These are phyloP conservation scores for Sugiyamaella mastotermitis DNA, from an alignment of 805 yeast species.

Conservation along the genomic window DNA sequence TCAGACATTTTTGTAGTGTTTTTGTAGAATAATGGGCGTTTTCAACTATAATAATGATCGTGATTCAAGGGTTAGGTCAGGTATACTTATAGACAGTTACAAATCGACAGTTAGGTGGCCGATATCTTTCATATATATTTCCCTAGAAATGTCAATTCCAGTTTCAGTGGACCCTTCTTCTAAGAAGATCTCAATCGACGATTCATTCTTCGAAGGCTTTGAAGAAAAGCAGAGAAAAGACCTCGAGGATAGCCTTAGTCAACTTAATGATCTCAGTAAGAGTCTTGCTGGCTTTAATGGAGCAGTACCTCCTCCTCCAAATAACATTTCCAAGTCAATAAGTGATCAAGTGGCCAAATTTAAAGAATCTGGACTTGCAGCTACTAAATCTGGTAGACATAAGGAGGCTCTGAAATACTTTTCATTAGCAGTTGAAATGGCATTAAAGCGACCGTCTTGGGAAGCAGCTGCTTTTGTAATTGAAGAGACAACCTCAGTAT, in stretches of 20 bases:
- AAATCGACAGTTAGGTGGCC: too few relatives aligned
- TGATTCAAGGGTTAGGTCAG: too few relatives aligned
- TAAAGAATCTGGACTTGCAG: slow-evolving; percentile 28
- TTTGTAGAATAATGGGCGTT: too few relatives aligned
- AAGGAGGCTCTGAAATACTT: slow-evolving; percentile 33
- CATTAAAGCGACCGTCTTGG: slow-evolving; percentile 35
- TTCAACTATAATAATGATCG: too few relatives aligned
- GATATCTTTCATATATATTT: too few relatives aligned
- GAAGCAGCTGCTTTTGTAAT: slow-evolving; percentile 30
- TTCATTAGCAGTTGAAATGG: slow-evolving; percentile 35
- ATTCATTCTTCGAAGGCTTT: slow-evolving; percentile 9
- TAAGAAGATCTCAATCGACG: slow-evolving; percentile 17
- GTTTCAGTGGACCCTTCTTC: slow-evolving; percentile 20
- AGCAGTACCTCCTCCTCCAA: slow-evolving; percentile 34
- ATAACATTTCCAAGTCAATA: slow-evolving; percentile 22
- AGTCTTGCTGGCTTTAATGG: slow-evolving; percentile 26
- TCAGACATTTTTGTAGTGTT: background rate
- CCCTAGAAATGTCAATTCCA: slow-evolving; percentile 12
- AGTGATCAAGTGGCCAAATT: slow-evolving; percentile 30
- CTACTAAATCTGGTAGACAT: slow-evolving; percentile 23
- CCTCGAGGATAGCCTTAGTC: slow-evolving; percentile 21
- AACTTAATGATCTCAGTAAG: slow-evolving; percentile 27
- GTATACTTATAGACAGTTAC: too few relatives aligned
- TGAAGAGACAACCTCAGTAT: slow-evolving; percentile 29
- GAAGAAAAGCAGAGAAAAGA: slow-evolving; percentile 16